Conservation (phyloP, 2,329 filamentous ascomycete genomes). For the Hymenoscyphus scutula region DNA sequence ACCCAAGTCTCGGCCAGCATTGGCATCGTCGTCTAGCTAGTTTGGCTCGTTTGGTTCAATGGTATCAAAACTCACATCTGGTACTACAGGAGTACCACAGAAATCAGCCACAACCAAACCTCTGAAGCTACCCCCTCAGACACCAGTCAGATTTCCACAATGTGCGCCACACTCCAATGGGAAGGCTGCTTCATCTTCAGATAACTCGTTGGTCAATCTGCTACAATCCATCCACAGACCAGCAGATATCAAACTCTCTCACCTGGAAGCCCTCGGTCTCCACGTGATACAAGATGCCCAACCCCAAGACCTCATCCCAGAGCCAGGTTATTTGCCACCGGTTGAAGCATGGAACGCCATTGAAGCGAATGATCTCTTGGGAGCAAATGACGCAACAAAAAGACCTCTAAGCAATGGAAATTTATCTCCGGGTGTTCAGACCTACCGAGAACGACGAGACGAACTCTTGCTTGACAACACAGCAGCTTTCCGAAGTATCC, state of each 20-base stretch:
- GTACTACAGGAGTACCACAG: conserved; percentile 2
- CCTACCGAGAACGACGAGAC: conserved; percentile 56
- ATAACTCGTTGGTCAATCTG: conserved; percentile 46
- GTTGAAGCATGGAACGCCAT: conserved; percentile 47
- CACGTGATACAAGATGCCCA: conserved; percentile 52
- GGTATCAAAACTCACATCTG: conserved; percentile 2
- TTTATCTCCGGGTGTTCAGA: conserved; percentile 54
- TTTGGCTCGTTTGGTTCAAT: neutral
- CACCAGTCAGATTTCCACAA: conserved; percentile 30
- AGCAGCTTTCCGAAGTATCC: conserved; percentile 59
- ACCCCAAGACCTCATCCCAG: conserved; percentile 52
- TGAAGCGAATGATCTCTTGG: conserved; percentile 31
- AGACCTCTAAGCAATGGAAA: conserved; percentile 51
- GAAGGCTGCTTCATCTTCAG: conserved; percentile 26
- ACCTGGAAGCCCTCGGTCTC: conserved; percentile 58
- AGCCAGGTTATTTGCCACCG: conserved; percentile 52
- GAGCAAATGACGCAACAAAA: conserved; percentile 48
- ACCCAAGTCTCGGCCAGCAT: neutral
- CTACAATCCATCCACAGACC: conserved; percentile 55
- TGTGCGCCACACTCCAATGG: conserved; percentile 41
- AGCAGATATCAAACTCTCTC: conserved; percentile 45
- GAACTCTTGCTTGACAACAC: conserved; percentile 57
- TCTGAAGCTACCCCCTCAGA: conserved; percentile 29
- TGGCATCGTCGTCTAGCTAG: conserved; percentile 5
- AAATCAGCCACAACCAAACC: conserved; percentile 21